Evolutionary conservation across 805 yeast species (phyloP).

Genomic region (Starmerella bombi): DNA sequence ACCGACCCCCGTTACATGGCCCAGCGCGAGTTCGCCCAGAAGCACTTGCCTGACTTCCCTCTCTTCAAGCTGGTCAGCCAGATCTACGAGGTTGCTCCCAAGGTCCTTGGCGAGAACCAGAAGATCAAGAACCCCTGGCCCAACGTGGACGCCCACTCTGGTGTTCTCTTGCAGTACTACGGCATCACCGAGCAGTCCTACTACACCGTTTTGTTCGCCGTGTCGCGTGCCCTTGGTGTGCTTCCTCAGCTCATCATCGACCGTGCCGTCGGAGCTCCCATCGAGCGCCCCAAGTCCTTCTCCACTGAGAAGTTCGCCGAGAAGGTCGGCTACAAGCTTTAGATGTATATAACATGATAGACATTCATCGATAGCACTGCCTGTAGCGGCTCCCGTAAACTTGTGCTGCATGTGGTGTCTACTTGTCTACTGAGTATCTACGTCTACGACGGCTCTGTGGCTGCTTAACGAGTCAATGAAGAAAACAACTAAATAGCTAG

Average conservation of each 20-base stretch:
- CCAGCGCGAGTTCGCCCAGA: conserved; percentile 64
- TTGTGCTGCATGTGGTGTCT: too few relatives aligned
- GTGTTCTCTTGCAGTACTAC: conserved; percentile 73
- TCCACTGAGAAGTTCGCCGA: conserved; percentile 85
- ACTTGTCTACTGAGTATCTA: too few relatives aligned
- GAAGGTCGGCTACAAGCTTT: conserved; percentile 25
- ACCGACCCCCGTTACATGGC: conserved; percentile 82
- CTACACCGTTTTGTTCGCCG: conserved; percentile 81
- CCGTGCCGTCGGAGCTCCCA: conserved; percentile 68
- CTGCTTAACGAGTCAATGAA: too few relatives aligned
- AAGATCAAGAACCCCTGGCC: conserved; percentile 92
- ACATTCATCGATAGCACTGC: too few relatives aligned
- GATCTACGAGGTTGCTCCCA: conserved; percentile 73
- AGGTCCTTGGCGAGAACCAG: conserved; percentile 67
- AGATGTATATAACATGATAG: too few relatives aligned
- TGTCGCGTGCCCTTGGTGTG: conserved; percentile 75
- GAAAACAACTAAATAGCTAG: too few relatives aligned
- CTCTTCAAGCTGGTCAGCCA: conserved; percentile 64
- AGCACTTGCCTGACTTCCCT: conserved; percentile 66
- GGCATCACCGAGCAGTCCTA: conserved; percentile 70
- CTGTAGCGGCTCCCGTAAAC: too few relatives aligned
- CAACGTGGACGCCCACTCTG: conserved; percentile 79
- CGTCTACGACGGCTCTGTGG: too few relatives aligned
- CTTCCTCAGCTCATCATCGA: conserved; percentile 74
- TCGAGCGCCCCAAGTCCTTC: conserved; percentile 87